Conservation (phyloP, 140 eudicot species). For the Cichorium intybus region DNA sequence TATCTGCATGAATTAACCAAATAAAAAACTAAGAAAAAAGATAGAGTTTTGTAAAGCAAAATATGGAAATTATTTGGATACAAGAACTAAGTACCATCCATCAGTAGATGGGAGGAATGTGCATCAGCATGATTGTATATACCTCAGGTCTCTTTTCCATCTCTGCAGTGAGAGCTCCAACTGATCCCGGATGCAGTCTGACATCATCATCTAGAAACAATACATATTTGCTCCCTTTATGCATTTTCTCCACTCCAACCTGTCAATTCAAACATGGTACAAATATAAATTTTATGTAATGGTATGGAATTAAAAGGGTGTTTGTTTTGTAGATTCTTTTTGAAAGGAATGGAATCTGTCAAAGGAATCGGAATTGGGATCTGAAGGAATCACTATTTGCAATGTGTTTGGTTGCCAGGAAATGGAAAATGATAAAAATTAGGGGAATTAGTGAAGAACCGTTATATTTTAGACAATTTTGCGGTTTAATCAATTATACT, state of each 20-base stretch:
- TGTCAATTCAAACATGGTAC: constrained; percentile 20
- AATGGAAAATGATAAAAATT: no score
- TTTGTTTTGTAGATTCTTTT: no score
- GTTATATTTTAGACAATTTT: no score
- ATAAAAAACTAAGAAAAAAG: background rate
- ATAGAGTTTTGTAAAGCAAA: background rate
- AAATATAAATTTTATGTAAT: background rate
- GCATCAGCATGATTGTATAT: constrained; percentile 33
- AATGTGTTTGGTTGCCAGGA: no score
- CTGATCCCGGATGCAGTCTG: constrained; percentile 95
- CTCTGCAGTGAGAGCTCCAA: constrained; percentile 95
- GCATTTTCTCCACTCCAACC: constrained; percentile 94
- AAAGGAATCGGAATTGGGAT: no score
- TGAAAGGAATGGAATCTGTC: no score
- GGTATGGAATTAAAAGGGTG: background rate
- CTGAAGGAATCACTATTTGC: no score
- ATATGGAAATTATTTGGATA: background rate
- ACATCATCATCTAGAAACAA: constrained; percentile 98
- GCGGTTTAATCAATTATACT: no score
- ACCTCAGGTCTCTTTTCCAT: constrained; percentile 97
- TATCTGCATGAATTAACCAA: constrained; percentile 55
- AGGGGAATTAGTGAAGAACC: no score
- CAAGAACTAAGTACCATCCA: constrained; percentile 36
- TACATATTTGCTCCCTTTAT: constrained; percentile 89
- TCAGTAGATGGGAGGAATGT: constrained; percentile 29